Base-by-base conservation (phyloP, 345 rosid species). In the Physaria fendleri region DNA sequence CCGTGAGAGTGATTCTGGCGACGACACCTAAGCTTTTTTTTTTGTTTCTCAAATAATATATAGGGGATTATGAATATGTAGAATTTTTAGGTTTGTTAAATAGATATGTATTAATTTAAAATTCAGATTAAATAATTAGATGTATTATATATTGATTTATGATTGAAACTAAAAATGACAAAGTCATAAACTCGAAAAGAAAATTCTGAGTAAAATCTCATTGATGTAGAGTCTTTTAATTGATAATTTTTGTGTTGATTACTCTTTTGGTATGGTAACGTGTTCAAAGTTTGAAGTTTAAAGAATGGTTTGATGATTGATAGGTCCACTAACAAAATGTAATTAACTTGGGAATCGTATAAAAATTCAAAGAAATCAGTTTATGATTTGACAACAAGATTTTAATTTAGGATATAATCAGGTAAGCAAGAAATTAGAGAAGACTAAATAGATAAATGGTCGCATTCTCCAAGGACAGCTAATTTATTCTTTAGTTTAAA, bases 141-240 rank as follows among this genome's bases (percentile, higher is more conserved):
- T 43, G 14, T 37, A 34, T 8, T 32, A 16, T 11, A 53, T 45
- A 8, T 6, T 34, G 17, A 25, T 11, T 4, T 29, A 30, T 47
- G 59, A n/a, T 58, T 66, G 65, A 48, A 58, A 41, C 2, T 24
- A 40, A 35, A 46, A 18, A 45, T 17, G 63, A 65, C 70, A 37
- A 9, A 21, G 25, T 46, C 70, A 24, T 44, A 46, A 47, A 55
- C 62, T 56, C 4, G 6, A 32, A 35, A 18, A 38, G n/a, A 5
- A 5, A 14, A 21, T 38, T 56, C 33, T 21, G 28, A 30, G 51
- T 40, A 40, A 39, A 30, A n/a, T 12, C 17, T 59, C 17, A n/a
- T n/a, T n/a, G 64, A 59, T 47, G 45, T 40, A 6, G 71, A 47
- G 9, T 58, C 52, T 21, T 49, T 49, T 3, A 30, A 30, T 40